phyloP scores from a whole-genome alignment of 331 rosid species.

The Spiraea crenata region DNA sequence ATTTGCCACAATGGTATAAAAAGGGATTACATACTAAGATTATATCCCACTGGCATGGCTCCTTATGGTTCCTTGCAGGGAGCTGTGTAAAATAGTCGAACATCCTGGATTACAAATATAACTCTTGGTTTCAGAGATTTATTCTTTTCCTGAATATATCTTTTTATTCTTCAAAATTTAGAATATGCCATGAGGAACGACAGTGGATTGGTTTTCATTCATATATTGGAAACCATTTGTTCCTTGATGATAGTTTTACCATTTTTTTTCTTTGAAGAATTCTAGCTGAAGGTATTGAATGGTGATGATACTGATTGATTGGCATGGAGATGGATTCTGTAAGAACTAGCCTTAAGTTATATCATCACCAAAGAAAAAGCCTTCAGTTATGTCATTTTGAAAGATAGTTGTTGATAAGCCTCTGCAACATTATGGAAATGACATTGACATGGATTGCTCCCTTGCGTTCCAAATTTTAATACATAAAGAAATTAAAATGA shows the following conservation, averaged over 20 bases:
- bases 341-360: background rate
- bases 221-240: too few species aligned
- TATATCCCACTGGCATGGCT: background rate
- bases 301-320: background rate
- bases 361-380: background rate
- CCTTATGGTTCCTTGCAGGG: background rate
- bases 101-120: background rate
- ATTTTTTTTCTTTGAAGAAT: background rate
- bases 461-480: background rate
- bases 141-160: background rate
- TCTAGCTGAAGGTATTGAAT: background rate
- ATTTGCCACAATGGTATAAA: background rate
- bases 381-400: background rate
- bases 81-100: background rate
- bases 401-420: background rate
- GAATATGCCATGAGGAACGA: background rate
- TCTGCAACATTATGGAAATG: background rate
- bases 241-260: background rate
- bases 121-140: background rate
- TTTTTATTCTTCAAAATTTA: background rate
- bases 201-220: too few species aligned
- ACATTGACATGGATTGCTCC: background rate
- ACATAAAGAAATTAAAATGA: background rate
- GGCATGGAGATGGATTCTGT: conserved; percentile 6
- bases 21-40: background rate